Conservation (phyloP, 2,329 filamentous ascomycete species). For the Pseudogymnoascus sp. region DNA sequence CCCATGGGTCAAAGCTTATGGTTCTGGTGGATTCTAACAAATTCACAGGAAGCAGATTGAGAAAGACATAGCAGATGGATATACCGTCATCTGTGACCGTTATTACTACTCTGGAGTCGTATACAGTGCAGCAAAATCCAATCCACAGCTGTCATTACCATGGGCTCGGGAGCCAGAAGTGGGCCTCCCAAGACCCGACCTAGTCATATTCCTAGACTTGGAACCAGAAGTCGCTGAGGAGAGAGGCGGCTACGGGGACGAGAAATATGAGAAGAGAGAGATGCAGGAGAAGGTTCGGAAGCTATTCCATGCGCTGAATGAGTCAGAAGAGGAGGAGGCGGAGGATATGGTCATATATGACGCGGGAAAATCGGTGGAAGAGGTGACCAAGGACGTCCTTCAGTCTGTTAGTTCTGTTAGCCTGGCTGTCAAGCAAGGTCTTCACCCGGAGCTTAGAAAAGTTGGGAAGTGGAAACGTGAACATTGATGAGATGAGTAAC, state of each 20-base stretch:
- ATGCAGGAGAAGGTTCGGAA: constrained; percentile 76
- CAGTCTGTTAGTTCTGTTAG: constrained; percentile 34
- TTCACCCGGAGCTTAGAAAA: constrained; percentile 3
- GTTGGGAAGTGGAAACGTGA: constrained; percentile 14
- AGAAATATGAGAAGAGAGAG: constrained; percentile 78
- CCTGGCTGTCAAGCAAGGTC: background rate
- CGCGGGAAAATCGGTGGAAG: constrained; percentile 48
- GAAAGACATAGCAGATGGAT: constrained; percentile 54
- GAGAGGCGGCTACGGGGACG: constrained; percentile 80
- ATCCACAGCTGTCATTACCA: constrained; percentile 58
- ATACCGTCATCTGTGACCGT: constrained; percentile 77
- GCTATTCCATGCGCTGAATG: constrained; percentile 57
- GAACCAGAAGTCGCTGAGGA: constrained; percentile 63
- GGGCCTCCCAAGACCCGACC: constrained; percentile 79
- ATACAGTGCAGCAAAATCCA: constrained; percentile 83
- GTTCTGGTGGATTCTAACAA: background rate
- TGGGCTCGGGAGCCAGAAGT: constrained; percentile 85
- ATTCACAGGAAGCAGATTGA: constrained; percentile 43
- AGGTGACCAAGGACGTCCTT: constrained; percentile 46
- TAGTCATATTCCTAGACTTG: constrained; percentile 82
- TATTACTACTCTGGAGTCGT: constrained; percentile 95
- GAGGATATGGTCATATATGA: constrained; percentile 50
- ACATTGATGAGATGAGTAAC: constrained; percentile 6
- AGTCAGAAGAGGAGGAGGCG: constrained; percentile 42
- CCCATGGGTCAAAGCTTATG: constrained; percentile 26